Percentiles rank a stretch among this genome's conserved stretches.
phyloP scores from a whole-genome alignment of 352 stramenopile species.

The Pythium periplocum region DNA sequence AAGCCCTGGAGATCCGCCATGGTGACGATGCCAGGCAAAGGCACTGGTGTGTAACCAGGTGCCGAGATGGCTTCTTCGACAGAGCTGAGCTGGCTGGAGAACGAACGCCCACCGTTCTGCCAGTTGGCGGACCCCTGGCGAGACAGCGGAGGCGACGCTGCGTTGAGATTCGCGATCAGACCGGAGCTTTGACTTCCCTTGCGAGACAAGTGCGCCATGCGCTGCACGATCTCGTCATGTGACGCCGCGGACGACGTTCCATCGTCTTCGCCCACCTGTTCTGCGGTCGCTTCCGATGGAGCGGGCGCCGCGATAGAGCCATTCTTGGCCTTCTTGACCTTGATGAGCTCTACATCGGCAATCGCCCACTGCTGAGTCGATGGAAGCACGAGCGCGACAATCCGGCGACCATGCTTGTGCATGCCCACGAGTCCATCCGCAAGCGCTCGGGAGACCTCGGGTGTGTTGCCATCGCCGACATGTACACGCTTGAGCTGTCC shows the following conservation, averaged over 20 bases:
- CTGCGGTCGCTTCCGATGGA: not conserved
- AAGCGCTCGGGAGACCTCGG: slow-evolving; percentile 28
- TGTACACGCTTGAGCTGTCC: slow-evolving; percentile 46
- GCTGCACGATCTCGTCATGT: slow-evolving; percentile 58
- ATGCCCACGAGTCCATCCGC: slow-evolving; percentile 49
- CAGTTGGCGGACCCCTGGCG: slow-evolving; percentile 7
- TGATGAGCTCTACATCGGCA: slow-evolving; percentile 62
- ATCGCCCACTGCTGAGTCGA: slow-evolving; percentile 54
- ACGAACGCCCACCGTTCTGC: not conserved
- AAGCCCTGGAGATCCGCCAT: not conserved
- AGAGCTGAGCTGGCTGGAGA: not conserved
- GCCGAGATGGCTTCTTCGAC: slow-evolving; percentile 13
- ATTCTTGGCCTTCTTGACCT: slow-evolving; percentile 65
- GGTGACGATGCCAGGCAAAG: slow-evolving; percentile 37
- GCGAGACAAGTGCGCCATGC: slow-evolving; percentile 65
- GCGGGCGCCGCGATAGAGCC: slow-evolving; percentile 2
- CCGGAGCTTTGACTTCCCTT: slow-evolving; percentile 48
- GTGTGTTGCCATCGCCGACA: slow-evolving; percentile 22
- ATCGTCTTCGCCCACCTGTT: slow-evolving; percentile 5
- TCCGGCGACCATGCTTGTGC: slow-evolving; percentile 49
- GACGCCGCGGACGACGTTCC: slow-evolving; percentile 16
- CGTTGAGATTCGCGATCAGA: slow-evolving; percentile 54
- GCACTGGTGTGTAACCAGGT: slow-evolving; percentile 41
- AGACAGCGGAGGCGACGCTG: slow-evolving; percentile 17
- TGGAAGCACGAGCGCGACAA: slow-evolving; percentile 49